These are phyloP conservation scores for Tripidium arundinaceum DNA, from an alignment of 202 grass and related monocot species.

Conservation along the genomic window DNA sequence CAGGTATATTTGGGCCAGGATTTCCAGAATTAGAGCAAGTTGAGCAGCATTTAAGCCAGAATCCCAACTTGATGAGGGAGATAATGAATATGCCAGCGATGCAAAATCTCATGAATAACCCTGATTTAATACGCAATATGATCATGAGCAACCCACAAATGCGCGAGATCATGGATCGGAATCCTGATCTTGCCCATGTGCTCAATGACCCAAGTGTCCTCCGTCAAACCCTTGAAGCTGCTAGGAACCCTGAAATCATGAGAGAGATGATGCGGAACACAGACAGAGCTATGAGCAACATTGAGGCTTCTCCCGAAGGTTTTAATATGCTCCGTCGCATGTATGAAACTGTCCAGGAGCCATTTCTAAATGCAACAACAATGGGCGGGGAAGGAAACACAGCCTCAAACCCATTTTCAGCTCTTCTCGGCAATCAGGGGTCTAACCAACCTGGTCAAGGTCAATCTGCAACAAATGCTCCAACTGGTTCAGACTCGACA, in stretches of 20 bases:
- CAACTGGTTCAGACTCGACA: conserved; percentile 46
- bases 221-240: conserved; percentile 93
- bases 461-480: conserved; percentile 39
- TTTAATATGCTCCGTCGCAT: conserved; percentile 96
- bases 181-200: conserved; percentile 93
- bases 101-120: conserved; percentile 89
- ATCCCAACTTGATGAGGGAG: conserved; percentile 89
- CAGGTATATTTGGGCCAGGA: conserved; percentile 45
- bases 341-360: conserved; percentile 98
- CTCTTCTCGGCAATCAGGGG: conserved; percentile 68
- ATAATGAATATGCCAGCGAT: conserved; percentile 92
- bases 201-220: conserved; percentile 87
- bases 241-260: conserved; percentile 93
- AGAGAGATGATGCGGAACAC: conserved; percentile 98
- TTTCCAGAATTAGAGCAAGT: conserved; percentile 70
- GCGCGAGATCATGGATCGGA: conserved; percentile 88
- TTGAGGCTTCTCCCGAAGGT: conserved; percentile 89
- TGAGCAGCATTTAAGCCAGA: conserved; percentile 93
- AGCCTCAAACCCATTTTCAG: conserved; percentile 77
- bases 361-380: conserved; percentile 84
- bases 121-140: conserved; percentile 87
- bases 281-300: conserved; percentile 96
- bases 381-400: conserved; percentile 54
- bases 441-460: conserved; percentile 34
- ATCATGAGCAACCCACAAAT: conserved; percentile 96